Evolutionary conservation across 352 stramenopile species (phyloP), one percentile per base, ranked within the genome.

Genomic region (Phytophthora litchii): DNA sequence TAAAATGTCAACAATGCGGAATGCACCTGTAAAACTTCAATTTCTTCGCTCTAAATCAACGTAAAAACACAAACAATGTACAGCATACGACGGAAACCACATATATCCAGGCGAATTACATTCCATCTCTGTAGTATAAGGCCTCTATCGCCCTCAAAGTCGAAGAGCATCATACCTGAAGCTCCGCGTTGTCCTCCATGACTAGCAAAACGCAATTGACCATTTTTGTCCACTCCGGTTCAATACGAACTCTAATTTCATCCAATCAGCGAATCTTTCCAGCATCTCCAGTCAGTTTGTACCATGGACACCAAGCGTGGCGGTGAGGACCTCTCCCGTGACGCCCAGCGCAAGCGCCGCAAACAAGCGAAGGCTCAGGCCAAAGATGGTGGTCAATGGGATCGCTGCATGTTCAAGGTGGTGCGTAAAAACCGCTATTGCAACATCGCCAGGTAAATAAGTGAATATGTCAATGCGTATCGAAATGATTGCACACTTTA

Each of bases 401-500:
- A 85, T 3, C 78, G 81, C 44, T 94, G 86, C 64, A 88, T 92
- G 81, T 92, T 92, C 58, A 76, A 72, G 27, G 67, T 94, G 29
- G 70, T 85, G 64, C 78, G 80, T 47, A 94, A 94, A 67, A 83
- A 90, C 41, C 86, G 86, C 60, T 92, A 74, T 43, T 94, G 86
- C 64, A 94, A 92, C 64, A 88, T 92, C 32, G 49, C 75, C 13
- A 75, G 83, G 85, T 94, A 54, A 42, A 54, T 17, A 32, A 13
- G 0, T 10, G 4, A 29, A 37, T 47, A 29, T 45, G n/a, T 57
- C 12, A 41, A 35, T 10, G 6, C 34, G 23, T 45, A 19, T 58
- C n/a, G 46, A 68, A 64, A 61, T 64, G 55, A 64, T 71, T 68
- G 45, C 46, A 75, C 31, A 46, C 47, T 74, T 60, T 60, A 14